phyloP scores from a whole-genome alignment of 176 grass and related monocot genomes.

The Aechmea fasciata region DNA sequence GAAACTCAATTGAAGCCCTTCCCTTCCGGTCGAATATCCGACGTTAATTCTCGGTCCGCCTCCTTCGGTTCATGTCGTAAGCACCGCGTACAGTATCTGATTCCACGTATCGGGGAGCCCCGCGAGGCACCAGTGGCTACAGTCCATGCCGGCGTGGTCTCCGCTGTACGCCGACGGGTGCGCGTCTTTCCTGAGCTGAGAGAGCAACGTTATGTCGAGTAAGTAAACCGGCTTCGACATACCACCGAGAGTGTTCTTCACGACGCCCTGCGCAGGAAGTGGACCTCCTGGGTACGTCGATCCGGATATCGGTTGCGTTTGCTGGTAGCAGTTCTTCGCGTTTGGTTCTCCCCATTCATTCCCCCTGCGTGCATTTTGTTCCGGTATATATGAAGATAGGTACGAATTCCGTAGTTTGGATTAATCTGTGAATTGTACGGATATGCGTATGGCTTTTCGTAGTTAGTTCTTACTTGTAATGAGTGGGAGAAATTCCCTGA shows the following conservation, averaged over 20 bases:
- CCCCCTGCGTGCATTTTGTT: slow-evolving; percentile 45
- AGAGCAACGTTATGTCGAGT: slow-evolving; percentile 86
- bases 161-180: slow-evolving; percentile 86
- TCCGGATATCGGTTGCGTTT: slow-evolving; percentile 54
- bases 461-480: slow-evolving; percentile 48
- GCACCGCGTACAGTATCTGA: slow-evolving; percentile 65
- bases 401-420: background rate
- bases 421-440: background rate
- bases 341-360: slow-evolving; percentile 51
- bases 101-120: slow-evolving; percentile 94
- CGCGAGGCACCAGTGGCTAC: slow-evolving; percentile 97
- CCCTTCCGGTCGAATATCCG: background rate
- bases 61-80: background rate
- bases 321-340: slow-evolving; percentile 37
- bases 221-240: slow-evolving; percentile 76
- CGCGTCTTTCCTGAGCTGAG: slow-evolving; percentile 77
- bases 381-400: background rate
- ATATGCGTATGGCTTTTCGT: background rate
- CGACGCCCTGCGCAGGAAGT: slow-evolving; percentile 42
- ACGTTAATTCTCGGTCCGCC: background rate
- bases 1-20: background rate
- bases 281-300: slow-evolving; percentile 44
- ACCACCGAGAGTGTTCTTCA: slow-evolving; percentile 33
- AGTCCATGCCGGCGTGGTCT: slow-evolving; percentile 66
- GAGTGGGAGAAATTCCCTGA: slow-evolving; percentile 90